phyloP scores from a whole-genome alignment of 257 asterid species.

The Osmanthus fragrans region DNA sequence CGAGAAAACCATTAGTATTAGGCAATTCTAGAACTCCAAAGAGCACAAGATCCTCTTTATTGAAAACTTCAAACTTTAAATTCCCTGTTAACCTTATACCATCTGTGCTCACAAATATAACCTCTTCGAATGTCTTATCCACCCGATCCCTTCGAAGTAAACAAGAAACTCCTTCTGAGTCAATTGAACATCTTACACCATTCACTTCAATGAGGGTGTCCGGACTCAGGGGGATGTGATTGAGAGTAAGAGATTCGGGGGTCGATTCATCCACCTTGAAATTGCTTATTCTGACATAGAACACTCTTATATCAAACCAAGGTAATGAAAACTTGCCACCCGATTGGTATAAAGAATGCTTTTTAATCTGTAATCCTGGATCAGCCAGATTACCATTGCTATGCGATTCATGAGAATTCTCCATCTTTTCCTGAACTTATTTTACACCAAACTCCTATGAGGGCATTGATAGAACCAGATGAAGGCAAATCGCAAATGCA shows the following conservation, averaged over 20 bases:
- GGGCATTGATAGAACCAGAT: slow-evolving; percentile 36
- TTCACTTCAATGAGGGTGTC: slow-evolving; percentile 82
- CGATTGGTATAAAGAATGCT: slow-evolving; percentile 53
- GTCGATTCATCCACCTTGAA: slow-evolving; percentile 62
- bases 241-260: slow-evolving; percentile 68
- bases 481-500: slow-evolving; percentile 11
- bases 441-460: slow-evolving; percentile 29
- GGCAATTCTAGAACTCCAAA: slow-evolving; percentile 72
- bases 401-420: slow-evolving; percentile 38
- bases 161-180: slow-evolving; percentile 71
- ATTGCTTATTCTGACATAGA: slow-evolving; percentile 77
- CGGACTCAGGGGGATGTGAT: slow-evolving; percentile 63
- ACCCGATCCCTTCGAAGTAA: slow-evolving; percentile 71
- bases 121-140: slow-evolving; percentile 86
- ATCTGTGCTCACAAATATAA: slow-evolving; percentile 82
- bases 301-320: slow-evolving; percentile 65
- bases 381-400: slow-evolving; percentile 57
- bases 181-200: slow-evolving; percentile 57
- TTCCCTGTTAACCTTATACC: slow-evolving; percentile 68
- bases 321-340: slow-evolving; percentile 38
- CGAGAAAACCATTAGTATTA: slow-evolving; percentile 47
- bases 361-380: slow-evolving; percentile 53
- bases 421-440: slow-evolving; percentile 46
- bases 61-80: slow-evolving; percentile 73
- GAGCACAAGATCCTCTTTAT: slow-evolving; percentile 59